These are phyloP conservation scores for Kluyveromyces siamensis DNA, from an alignment of 805 yeast species.

Conservation along the genomic window DNA sequence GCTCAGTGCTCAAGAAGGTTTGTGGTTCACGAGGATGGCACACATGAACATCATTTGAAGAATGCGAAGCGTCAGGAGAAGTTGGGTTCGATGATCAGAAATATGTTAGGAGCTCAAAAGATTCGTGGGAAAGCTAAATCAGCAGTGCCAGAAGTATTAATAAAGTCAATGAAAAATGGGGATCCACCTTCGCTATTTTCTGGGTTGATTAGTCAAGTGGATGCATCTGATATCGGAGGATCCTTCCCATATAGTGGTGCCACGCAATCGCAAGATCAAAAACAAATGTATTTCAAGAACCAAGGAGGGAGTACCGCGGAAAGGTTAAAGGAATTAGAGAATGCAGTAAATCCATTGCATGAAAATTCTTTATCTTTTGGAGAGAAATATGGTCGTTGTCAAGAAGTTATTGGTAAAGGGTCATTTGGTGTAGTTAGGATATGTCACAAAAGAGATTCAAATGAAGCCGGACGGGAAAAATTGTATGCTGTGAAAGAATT, in stretches of 20 bases:
- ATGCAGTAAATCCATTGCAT: constrained; percentile 6
- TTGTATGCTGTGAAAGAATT: constrained; percentile 86
- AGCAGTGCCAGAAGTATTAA: constrained; percentile 61
- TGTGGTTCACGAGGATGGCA: constrained; percentile 52
- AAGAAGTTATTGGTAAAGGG: constrained; percentile 89
- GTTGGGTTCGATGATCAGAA: constrained; percentile 63
- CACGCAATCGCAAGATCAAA: constrained; percentile 9
- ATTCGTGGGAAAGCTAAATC: constrained; percentile 61
- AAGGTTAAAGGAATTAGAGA: constrained; percentile 4
- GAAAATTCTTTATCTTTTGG: constrained; percentile 52
- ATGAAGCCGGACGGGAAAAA: constrained; percentile 32
- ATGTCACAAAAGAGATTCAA: constrained; percentile 54
- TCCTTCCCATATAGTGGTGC: constrained; percentile 28
- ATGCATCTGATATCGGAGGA: not conserved
- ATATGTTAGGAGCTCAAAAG: constrained; percentile 64
- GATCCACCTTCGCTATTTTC: constrained; percentile 67
- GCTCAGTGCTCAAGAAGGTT: constrained; percentile 31
- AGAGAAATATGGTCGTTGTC: constrained; percentile 89
- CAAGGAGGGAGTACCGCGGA: constrained; percentile 13
- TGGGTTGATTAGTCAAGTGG: constrained; percentile 53
- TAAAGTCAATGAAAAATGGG: constrained; percentile 15
- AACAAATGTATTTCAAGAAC: constrained; percentile 1
- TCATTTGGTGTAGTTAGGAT: constrained; percentile 90
- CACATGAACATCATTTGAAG: constrained; percentile 71
- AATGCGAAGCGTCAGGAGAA: constrained; percentile 75